These are phyloP conservation scores for Pseudogymnoascus destructans DNA, from an alignment of 2,329 filamentous ascomycete genomes.

Conservation along the genomic window DNA sequence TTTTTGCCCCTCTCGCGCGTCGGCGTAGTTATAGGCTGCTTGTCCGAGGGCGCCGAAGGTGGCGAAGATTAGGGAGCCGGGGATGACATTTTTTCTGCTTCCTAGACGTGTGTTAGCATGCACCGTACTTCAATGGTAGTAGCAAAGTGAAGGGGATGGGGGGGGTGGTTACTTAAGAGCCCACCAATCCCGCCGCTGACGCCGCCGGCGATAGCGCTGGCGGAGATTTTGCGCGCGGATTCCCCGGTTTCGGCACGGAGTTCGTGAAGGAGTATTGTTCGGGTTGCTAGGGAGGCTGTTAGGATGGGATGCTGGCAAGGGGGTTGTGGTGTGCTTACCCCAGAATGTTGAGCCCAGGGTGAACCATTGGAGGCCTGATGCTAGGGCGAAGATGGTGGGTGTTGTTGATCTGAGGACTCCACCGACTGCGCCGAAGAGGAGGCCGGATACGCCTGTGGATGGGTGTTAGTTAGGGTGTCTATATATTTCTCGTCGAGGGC, in stretches of 20 bases:
- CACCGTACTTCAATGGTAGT: background rate
- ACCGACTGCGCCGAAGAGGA: conserved; percentile 51
- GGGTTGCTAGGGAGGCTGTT: conserved; percentile 28
- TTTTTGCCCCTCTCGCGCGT: conserved; percentile 26
- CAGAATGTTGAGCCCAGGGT: conserved; percentile 64
- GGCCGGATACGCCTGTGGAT: conserved; percentile 42
- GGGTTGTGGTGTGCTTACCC: conserved; percentile 35
- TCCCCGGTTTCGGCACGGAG: conserved; percentile 34
- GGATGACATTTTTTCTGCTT: conserved; percentile 41
- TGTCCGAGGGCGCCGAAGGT: conserved; percentile 46
- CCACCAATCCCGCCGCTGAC: conserved; percentile 53
- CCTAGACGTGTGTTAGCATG: conserved; percentile 29
- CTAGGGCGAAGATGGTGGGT: conserved; percentile 57
- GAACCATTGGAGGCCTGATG: conserved; percentile 71
- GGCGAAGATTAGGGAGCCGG: conserved; percentile 45
- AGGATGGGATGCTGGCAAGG: background rate
- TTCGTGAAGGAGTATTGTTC: conserved; percentile 34
- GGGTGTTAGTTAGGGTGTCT: conserved; percentile 11
- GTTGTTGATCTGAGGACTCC: conserved; percentile 58
- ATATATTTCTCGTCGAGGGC: conserved; percentile 10
- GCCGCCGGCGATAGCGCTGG: conserved; percentile 58
- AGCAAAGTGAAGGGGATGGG: background rate
- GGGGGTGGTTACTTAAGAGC: conserved; percentile 34
- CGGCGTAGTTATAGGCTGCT: conserved; percentile 37
- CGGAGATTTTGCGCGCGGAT: conserved; percentile 46